Conservation (phyloP, 495 filamentous ascomycete species). For the Umbilicaria muhlenbergii region DNA sequence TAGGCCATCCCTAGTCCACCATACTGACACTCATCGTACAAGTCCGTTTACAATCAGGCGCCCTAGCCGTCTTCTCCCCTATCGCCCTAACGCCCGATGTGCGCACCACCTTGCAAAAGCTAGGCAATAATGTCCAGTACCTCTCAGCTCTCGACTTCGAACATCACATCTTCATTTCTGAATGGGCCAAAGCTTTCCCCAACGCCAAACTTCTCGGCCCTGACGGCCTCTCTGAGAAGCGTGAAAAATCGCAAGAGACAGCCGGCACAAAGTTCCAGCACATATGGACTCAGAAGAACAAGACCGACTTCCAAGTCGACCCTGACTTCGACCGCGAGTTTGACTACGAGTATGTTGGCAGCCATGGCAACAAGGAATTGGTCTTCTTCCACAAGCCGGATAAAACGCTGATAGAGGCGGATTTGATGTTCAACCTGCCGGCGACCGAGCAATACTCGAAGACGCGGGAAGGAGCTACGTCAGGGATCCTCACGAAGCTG, state of each 20-base stretch:
- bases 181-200: constrained; percentile 71
- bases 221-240: constrained; percentile 76
- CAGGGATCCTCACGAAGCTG: constrained; percentile 47
- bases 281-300: constrained; percentile 44
- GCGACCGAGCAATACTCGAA: constrained; percentile 75
- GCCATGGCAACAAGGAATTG: constrained; percentile 72
- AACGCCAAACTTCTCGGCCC: constrained; percentile 65
- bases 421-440: constrained; percentile 84
- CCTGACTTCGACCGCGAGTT: constrained; percentile 78
- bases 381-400: constrained; percentile 75
- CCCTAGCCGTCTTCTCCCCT: constrained; percentile 84
- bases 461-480: constrained; percentile 31
- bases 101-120: constrained; percentile 42
- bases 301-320: constrained; percentile 36
- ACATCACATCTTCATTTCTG: constrained; percentile 79
- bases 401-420: constrained; percentile 73
- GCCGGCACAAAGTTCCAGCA: constrained; percentile 52
- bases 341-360: constrained; percentile 66
- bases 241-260: constrained; percentile 47
- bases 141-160: constrained; percentile 76
- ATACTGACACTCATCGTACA: not conserved
- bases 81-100: constrained; percentile 66
- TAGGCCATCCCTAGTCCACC: constrained; percentile 2
- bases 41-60: constrained; percentile 59
- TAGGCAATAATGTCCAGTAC: constrained; percentile 64